Conservation (phyloP, 1,139 yeast species). For the Lizanozyma gosingica region DNA sequence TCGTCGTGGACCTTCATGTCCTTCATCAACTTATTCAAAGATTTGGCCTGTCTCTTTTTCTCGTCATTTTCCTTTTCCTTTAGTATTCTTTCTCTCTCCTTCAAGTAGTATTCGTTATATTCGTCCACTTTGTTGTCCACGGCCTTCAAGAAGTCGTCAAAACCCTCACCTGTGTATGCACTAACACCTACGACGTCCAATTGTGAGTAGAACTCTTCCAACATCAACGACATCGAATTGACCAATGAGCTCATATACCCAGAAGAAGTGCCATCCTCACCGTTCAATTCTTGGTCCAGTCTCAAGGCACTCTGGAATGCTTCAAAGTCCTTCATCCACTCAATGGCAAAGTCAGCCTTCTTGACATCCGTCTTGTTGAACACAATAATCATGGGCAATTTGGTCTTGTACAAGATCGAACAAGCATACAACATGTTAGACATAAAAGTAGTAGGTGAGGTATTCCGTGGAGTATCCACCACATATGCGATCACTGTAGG, state of each 20-base stretch:
- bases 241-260: conserved; percentile 94
- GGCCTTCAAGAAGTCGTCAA: conserved; percentile 77
- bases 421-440: conserved; percentile 98
- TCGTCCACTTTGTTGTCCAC: conserved; percentile 86
- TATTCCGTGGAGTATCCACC: conserved; percentile 91
- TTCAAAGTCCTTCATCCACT: conserved; percentile 98
- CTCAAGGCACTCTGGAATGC: conserved; percentile 73
- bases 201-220: conserved; percentile 93
- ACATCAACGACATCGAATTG: conserved; percentile 90
- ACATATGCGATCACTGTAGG: conserved; percentile 95
- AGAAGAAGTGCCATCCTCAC: conserved; percentile 64
- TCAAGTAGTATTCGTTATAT: conserved; percentile 71
- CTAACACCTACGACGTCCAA: conserved; percentile 89
- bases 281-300: conserved; percentile 52
- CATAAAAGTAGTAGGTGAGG: conserved; percentile 94
- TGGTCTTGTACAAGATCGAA: conserved; percentile 90
- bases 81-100: conserved; percentile 77
- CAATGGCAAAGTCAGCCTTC: conserved; percentile 79
- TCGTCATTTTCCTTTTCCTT: conserved; percentile 73
- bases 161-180: conserved; percentile 87
- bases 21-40: conserved; percentile 64
- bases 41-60: conserved; percentile 61
- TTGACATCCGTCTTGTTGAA: conserved; percentile 91
- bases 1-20: conserved; percentile 63
- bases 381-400: conserved; percentile 93